A percentile compares a stretch with the other conserved stretches of the same genome.
Evolutionary conservation across 164 flowering plant species (phyloP).

Genomic region (Macadamia tetraphylla): DNA sequence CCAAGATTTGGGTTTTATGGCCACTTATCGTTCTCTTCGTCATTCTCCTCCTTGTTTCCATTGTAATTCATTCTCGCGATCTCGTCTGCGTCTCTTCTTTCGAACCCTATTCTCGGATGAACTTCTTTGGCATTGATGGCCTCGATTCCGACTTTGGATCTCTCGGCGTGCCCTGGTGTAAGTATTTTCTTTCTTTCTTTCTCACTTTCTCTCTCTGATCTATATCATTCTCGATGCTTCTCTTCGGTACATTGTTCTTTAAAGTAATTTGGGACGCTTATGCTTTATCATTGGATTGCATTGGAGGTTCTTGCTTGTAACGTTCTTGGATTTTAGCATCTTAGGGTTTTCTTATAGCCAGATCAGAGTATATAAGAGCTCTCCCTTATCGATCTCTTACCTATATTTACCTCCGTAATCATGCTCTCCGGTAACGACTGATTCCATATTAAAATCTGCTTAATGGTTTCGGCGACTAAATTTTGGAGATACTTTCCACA

Average conservation of each 20-base stretch:
- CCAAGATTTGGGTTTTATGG: conserved; percentile 37
- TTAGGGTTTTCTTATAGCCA: too few relatives aligned
- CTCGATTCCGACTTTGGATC: conserved; percentile 79
- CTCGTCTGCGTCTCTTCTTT: conserved; percentile 51
- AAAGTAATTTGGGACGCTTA: too few relatives aligned
- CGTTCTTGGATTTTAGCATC: too few relatives aligned
- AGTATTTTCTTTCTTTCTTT: conserved; percentile 21
- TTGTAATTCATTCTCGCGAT: conserved; percentile 29
- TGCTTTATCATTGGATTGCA: too few relatives aligned
- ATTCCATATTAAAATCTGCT: too few relatives aligned
- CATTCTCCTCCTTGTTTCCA: conserved; percentile 28
- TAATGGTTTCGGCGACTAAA: too few relatives aligned
- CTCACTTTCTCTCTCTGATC: conserved; percentile 1
- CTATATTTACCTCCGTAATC: too few relatives aligned
- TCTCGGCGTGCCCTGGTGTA: conserved; percentile 99
- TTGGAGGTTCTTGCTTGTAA: too few relatives aligned
- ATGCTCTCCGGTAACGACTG: too few relatives aligned
- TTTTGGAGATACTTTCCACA: too few relatives aligned
- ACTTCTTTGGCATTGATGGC: conserved; percentile 57
- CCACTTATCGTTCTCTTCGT: conserved; percentile 32
- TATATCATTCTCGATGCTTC: background rate
- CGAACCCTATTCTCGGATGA: conserved; percentile 39
- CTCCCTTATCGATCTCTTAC: too few relatives aligned
- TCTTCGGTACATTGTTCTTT: background rate
- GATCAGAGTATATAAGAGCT: too few relatives aligned